These are phyloP conservation scores for Basidioascus undulatus DNA, from an alignment of 768 basidiomycete genomes.

Conservation along the genomic window DNA sequence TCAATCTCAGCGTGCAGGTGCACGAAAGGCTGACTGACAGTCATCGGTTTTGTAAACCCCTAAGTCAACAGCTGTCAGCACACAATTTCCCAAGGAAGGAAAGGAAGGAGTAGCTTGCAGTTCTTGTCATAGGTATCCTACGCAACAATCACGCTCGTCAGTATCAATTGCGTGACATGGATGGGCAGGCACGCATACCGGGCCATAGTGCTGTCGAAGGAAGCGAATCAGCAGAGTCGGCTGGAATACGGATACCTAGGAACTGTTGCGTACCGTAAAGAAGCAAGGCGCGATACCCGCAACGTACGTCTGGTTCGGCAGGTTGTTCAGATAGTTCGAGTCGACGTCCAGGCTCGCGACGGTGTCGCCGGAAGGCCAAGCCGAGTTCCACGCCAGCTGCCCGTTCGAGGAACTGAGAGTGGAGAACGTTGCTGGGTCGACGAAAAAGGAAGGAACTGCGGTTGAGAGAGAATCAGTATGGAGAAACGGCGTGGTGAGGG, in stretches of 20 bases:
- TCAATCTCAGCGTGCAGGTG: too few species aligned
- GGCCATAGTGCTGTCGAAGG: slow-evolving; percentile 28
- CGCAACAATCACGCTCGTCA: too few species aligned
- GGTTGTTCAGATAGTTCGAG: slow-evolving; percentile 8
- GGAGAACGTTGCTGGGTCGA: slow-evolving; percentile 23
- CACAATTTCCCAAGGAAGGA: slow-evolving; percentile 33
- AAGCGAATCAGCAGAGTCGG: neutral
- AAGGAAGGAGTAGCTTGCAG: slow-evolving; percentile 12
- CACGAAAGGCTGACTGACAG: too few species aligned
- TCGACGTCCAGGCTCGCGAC: slow-evolving; percentile 5
- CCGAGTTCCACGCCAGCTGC: slow-evolving; percentile 9
- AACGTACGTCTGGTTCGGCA: slow-evolving; percentile 21
- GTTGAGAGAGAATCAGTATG: too few species aligned
- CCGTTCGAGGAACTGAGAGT: slow-evolving; percentile 2
- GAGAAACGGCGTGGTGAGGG: too few species aligned
- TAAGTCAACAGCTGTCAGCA: slow-evolving; percentile 43
- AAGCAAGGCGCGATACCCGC: slow-evolving; percentile 48
- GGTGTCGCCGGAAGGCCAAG: slow-evolving; percentile 10
- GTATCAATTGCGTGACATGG: too few species aligned
- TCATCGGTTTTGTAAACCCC: too few species aligned
- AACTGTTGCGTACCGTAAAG: slow-evolving; percentile 26
- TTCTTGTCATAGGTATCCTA: slow-evolving; percentile 56
- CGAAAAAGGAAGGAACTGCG: slow-evolving; percentile 48
- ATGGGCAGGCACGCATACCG: too few species aligned
- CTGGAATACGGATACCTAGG: neutral